These are phyloP conservation scores for Corynespora cassiicola DNA, from an alignment of 2,329 filamentous ascomycete genomes.

Conservation along the genomic window DNA sequence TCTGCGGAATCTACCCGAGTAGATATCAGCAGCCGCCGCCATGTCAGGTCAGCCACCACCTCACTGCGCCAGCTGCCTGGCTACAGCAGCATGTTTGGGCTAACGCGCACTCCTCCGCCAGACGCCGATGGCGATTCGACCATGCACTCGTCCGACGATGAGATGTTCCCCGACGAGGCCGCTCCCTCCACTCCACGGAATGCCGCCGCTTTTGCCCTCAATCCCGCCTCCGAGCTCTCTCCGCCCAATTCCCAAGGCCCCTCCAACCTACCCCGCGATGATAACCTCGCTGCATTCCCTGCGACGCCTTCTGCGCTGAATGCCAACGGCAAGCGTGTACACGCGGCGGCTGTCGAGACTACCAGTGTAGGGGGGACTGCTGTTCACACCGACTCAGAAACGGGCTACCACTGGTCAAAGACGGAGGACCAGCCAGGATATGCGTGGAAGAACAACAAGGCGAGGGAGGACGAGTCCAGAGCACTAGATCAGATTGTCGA, in stretches of 20 bases:
- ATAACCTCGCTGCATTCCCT: conserved; percentile 22
- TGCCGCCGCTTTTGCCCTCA: conserved; percentile 29
- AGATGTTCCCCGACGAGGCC: conserved; percentile 52
- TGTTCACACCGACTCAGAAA: conserved; percentile 30
- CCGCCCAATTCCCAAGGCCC: conserved; percentile 60
- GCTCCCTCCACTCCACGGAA: conserved; percentile 53
- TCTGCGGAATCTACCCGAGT: no score
- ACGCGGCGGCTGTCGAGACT: conserved; percentile 14
- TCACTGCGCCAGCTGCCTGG: no score
- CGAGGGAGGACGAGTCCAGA: conserved; percentile 43
- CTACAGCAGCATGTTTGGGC: conserved; percentile 7
- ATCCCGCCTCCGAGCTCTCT: conserved; percentile 56
- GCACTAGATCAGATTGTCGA: conserved; percentile 44
- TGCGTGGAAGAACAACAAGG: conserved; percentile 45
- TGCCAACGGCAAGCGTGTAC: conserved; percentile 46
- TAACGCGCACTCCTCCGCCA: conserved; percentile 16
- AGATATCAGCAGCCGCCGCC: no score
- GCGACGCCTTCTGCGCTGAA: conserved; percentile 35
- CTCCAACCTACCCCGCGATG: conserved; percentile 27
- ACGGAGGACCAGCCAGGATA: conserved; percentile 46
- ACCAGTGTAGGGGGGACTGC: conserved; percentile 14
- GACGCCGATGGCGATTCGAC: conserved; percentile 60
- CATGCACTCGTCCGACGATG: conserved; percentile 57
- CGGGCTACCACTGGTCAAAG: conserved; percentile 46
- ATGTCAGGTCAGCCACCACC: conserved; percentile 21